Base-by-base conservation (phyloP, 148 eudicot genomes). In the Rhododendron vialii region DNA sequence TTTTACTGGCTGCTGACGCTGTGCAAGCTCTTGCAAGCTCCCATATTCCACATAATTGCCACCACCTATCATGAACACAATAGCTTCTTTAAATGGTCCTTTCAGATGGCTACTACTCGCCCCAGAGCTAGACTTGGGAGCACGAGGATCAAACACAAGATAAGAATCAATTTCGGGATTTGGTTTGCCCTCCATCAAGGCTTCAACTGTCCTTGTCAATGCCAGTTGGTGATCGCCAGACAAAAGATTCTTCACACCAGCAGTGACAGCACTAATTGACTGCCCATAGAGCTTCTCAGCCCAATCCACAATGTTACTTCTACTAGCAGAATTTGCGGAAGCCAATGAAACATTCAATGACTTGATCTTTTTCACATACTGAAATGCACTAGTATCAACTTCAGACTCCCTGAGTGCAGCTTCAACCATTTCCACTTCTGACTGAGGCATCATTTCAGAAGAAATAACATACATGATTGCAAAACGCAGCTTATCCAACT, bases 21-120 rank as follows among this genome's bases (percentile, higher is more conserved):
- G 92, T 28, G 94, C 99, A 85, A 95, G 92, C 90, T 92, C 98
- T 84, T 95, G 99, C 90, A 96, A 89, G 86, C 98, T 91, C 87
- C 95, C 98, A 91, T 96, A 91, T 86, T 96, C 99, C 84, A 96
- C 90, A 78, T 95, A 96, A 87, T 96, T 96, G 63, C 99, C 99
- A 84, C 99, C 99, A 53, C 99, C 99, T 87, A 96, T 92, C 99
- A 96, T 94, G 86, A 96, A 96, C n/a, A 95, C 98, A 75, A 96
- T 93, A 84, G 96, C 98, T 90, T 96, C 99, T 90, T 96, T 96
- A 80, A 94, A 96, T 10, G 98, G 94, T 20, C 98, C 99, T 87
- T 91, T 96, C 73, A 96, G 88, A 91, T 95, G 98, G 90, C 92
- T 89, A 45, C 92, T 85, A 43, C 87, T 87, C 57, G 83, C 28